phyloP scores from a whole-genome alignment of 257 asterid genomes.

The Jasminum sambac region DNA sequence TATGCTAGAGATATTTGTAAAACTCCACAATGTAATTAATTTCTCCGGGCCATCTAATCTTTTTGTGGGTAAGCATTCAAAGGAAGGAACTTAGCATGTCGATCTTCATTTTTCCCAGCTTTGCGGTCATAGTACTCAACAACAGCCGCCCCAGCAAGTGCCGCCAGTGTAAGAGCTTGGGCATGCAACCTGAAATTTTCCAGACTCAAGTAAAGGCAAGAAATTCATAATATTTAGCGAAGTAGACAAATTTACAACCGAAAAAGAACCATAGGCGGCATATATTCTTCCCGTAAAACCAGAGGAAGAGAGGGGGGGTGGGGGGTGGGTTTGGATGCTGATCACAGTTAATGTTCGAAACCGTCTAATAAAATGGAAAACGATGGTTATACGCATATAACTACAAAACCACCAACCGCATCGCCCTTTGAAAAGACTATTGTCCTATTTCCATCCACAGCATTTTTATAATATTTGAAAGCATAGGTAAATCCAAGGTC shows the following conservation, averaged over 20 bases:
- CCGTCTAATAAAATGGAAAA: too few relatives aligned
- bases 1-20: not conserved
- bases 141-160: conserved; percentile 47
- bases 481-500: not conserved
- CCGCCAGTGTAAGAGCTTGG: conserved; percentile 54
- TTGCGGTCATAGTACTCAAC: conserved; percentile 41
- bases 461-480: not conserved
- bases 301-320: not conserved
- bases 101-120: conserved; percentile 21
- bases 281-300: not conserved
- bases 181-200: conserved; percentile 44
- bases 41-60: conserved; percentile 13
- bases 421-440: too few relatives aligned
- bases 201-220: too few relatives aligned
- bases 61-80: conserved; percentile 26
- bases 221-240: not conserved
- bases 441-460: not conserved
- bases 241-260: not conserved
- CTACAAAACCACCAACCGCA: not conserved
- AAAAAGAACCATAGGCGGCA: not conserved
- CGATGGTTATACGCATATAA: not conserved
- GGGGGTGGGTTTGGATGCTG: not conserved
- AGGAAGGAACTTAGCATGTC: conserved; percentile 31
- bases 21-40: not conserved
- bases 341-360: not conserved